Evolutionary conservation across 2,329 filamentous ascomycete species (phyloP).

Genomic region (Arachnomyces sp.): DNA sequence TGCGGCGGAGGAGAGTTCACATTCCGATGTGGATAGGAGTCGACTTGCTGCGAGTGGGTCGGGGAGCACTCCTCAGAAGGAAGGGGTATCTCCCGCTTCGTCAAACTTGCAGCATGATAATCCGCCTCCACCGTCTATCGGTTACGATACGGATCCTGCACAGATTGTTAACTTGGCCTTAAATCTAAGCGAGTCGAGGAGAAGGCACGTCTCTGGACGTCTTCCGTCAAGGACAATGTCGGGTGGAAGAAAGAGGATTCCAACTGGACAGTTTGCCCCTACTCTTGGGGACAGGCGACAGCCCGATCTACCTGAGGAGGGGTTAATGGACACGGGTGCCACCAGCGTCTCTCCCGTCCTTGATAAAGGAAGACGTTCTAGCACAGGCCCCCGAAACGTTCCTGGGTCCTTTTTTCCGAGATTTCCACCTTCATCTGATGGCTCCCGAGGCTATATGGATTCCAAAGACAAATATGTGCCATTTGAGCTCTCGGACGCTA

Average conservation of each 20-base stretch:
- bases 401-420: too few species aligned
- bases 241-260: slow-evolving; percentile 26
- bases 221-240: slow-evolving; percentile 44
- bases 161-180: slow-evolving; percentile 92
- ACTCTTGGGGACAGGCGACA: slow-evolving; percentile 15
- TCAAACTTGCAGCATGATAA: slow-evolving; percentile 9
- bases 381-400: too few species aligned
- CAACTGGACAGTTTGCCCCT: slow-evolving; percentile 17
- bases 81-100: slow-evolving; percentile 2
- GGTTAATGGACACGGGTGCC: too few species aligned
- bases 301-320: too few species aligned
- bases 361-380: too few species aligned
- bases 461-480: slow-evolving; percentile 24
- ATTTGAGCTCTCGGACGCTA: slow-evolving; percentile 63
- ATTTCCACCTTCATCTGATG: too few species aligned
- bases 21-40: neutral
- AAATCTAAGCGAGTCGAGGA: slow-evolving; percentile 69
- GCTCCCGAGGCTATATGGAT: too few species aligned
- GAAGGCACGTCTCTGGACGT: slow-evolving; percentile 52
- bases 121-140: slow-evolving; percentile 19
- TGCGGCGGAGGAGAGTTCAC: slow-evolving; percentile 11
- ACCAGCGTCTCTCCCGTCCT: too few species aligned
- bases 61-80: slow-evolving; percentile 4
- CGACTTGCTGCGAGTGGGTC: neutral
- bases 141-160: slow-evolving; percentile 64